Evolutionary conservation across 345 rosid species (phyloP).

Genomic region (Leavenworthia alabamica): DNA sequence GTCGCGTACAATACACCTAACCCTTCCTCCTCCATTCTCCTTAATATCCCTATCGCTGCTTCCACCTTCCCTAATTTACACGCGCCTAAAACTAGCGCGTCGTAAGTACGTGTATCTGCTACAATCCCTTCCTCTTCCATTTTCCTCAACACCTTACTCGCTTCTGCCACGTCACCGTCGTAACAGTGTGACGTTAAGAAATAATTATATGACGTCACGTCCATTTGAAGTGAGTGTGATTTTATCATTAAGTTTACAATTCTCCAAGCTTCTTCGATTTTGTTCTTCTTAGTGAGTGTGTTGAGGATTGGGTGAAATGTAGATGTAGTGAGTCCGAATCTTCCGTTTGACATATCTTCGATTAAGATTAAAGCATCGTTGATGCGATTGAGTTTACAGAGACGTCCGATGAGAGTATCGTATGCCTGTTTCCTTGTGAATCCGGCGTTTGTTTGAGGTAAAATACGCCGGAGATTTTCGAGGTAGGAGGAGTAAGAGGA

Average conservation of each 20-base stretch:
- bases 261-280: constrained; percentile 42
- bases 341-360: constrained; percentile 33
- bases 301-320: constrained; percentile 49
- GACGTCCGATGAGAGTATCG: constrained; percentile 53
- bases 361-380: constrained; percentile 40
- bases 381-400: constrained; percentile 43
- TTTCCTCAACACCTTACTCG: constrained; percentile 39
- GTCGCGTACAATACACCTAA: constrained; percentile 43
- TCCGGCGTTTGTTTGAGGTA: constrained; percentile 47
- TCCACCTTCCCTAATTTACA: constrained; percentile 51
- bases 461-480: constrained; percentile 36
- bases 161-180: constrained; percentile 37
- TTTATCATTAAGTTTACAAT: constrained; percentile 42
- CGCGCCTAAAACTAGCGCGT: constrained; percentile 69
- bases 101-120: constrained; percentile 51
- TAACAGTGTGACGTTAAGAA: constrained; percentile 42
- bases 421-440: constrained; percentile 44
- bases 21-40: constrained; percentile 60
- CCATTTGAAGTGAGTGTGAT: constrained; percentile 30
- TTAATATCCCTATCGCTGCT: constrained; percentile 48
- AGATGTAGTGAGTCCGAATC: constrained; percentile 22
- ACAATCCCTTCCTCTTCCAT: constrained; percentile 43
- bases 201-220: constrained; percentile 49
- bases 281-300: constrained; percentile 34
- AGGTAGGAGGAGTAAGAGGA: constrained; percentile 39